Evolutionary conservation across 495 filamentous ascomycete genomes (phyloP).

Genomic region (Podospora tetraspora): DNA sequence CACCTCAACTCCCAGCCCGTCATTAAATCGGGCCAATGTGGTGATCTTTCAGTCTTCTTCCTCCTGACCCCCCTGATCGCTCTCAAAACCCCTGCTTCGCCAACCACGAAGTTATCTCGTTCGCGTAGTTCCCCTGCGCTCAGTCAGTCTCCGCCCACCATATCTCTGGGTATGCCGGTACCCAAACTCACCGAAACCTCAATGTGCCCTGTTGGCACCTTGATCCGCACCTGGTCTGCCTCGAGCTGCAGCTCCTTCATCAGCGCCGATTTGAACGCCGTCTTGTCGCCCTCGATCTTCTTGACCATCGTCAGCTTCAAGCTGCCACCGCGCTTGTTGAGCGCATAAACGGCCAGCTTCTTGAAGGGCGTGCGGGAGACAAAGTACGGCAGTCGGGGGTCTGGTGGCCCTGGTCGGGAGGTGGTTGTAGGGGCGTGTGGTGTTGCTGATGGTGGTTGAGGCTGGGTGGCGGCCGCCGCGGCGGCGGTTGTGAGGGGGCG

Average conservation of each 20-base stretch:
- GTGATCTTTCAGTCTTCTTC: neutral
- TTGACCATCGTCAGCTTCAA: constrained; percentile 68
- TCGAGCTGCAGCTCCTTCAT: constrained; percentile 39
- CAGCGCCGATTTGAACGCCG: constrained; percentile 49
- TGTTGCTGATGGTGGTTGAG: neutral
- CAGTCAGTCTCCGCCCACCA: neutral
- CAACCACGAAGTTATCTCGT: neutral
- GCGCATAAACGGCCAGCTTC: constrained; percentile 74
- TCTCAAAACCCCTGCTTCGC: neutral
- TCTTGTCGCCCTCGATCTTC: constrained; percentile 68
- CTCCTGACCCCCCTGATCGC: neutral
- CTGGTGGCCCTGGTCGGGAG: constrained; percentile 4
- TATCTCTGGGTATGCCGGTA: neutral
- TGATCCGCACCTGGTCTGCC: constrained; percentile 45
- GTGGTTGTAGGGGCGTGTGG: neutral
- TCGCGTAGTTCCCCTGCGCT: neutral
- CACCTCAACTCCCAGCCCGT: neutral
- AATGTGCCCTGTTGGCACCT: constrained; percentile 58
- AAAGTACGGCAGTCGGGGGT: constrained; percentile 52
- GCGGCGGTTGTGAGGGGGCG: neutral
- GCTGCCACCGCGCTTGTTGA: constrained; percentile 71
- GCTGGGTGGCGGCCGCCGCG: neutral
- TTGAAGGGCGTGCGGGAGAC: constrained; percentile 65
- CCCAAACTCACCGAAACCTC: constrained; percentile 52
- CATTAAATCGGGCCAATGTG: neutral